These are phyloP conservation scores for Trametes gibbosa DNA, from an alignment of 768 basidiomycete genomes.

Conservation along the genomic window DNA sequence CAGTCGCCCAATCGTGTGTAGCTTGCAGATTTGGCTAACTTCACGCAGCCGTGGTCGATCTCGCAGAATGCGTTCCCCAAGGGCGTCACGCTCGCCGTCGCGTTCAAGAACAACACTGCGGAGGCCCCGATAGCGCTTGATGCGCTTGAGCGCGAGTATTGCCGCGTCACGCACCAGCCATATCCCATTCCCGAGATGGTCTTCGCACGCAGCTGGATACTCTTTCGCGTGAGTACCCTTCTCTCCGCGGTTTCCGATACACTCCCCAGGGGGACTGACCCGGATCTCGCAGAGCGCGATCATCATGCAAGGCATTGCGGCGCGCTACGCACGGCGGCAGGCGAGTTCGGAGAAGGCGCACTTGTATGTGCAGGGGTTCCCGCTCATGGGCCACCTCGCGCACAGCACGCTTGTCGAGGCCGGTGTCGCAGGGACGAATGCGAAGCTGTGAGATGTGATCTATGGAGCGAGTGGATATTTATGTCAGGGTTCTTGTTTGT, in stretches of 20 bases:
- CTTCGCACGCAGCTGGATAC: conserved; percentile 84
- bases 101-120: conserved; percentile 60
- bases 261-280: not conserved
- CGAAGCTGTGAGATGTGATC: conserved; percentile 8
- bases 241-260: not conserved
- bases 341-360: conserved; percentile 82
- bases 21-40: conserved; percentile 88
- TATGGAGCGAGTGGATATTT: too few relatives aligned
- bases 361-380: conserved; percentile 46
- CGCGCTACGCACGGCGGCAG: conserved; percentile 79
- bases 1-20: conserved; percentile 25
- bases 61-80: conserved; percentile 37
- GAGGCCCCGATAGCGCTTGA: conserved; percentile 61
- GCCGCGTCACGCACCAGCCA: conserved; percentile 55
- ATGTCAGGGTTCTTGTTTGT: too few relatives aligned
- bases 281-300: conserved; percentile 54
- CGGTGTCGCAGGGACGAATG: conserved; percentile 7
- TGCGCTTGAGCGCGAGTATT: conserved; percentile 81
- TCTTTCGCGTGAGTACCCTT: conserved; percentile 62
- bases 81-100: conserved; percentile 36
- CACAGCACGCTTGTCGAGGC: conserved; percentile 25
- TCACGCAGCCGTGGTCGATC: conserved; percentile 82
- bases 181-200: conserved; percentile 79
- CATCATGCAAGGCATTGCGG: conserved; percentile 89
- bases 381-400: conserved; percentile 62